Base-by-base conservation (phyloP, 2,329 filamentous ascomycete genomes). In the Microdochium nivale region DNA sequence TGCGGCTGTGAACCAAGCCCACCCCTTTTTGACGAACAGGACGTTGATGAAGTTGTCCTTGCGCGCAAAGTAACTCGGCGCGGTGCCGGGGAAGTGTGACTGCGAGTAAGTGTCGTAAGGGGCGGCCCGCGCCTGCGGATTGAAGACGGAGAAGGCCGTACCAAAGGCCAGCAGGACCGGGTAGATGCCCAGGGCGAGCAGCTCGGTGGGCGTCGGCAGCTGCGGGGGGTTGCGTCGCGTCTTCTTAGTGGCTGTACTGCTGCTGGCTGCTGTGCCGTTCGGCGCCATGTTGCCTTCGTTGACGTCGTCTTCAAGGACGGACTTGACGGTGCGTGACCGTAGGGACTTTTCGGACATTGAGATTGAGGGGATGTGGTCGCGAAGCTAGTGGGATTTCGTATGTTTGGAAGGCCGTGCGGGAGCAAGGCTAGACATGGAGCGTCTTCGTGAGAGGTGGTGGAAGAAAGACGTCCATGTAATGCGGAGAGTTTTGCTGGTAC, bases 31-130 rank as follows among this genome's bases (percentile, higher is more conserved):
- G 62, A 99, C 94, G 64, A 97, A 99, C 61, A 90, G 80, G 47
- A 87, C 69, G 66, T 99, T 99, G 79, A 97, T 87, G 50, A 96
- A 61, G 71, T 99, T 99, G 67, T 83, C 79, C 71, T 99, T 99
- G 60, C 86, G 86, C 47, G 94, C 92, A 67, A 99, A 99, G 75
- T 97, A 99, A 65, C 79, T 86, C 2, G 88, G 88, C 49, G 86
- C 80, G 40, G 67, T 64, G n/a, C 66, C 70, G 47, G 75, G 76
- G 3, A 75, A 68, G 68, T 88, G 86, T 13, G 86, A 79, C 63
- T 90, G 87, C 24, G 77, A 68, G 46, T 70, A 62, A 2, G 75
- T 67, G 56, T 83, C 80, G 73, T 89, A 90, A 3, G 80, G 75
- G 1, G 80, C 76, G 47, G 73, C 71, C 63, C 82, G 84, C 11